These are phyloP conservation scores for Acrocalymma vagum DNA, from an alignment of 2,329 filamentous ascomycete species.

Conservation along the genomic window DNA sequence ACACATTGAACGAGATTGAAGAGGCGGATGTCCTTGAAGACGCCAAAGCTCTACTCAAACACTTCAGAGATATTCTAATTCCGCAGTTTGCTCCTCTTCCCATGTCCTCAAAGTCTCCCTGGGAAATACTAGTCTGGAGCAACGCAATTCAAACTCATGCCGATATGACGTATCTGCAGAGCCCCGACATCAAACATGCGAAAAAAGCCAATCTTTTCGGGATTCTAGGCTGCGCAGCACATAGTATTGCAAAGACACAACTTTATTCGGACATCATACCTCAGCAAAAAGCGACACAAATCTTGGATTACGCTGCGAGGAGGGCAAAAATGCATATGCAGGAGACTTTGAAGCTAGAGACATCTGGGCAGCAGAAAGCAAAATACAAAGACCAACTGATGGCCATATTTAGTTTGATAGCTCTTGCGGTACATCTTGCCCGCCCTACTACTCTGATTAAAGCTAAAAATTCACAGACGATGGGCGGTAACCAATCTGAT, in stretches of 20 bases:
- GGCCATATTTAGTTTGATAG: slow-evolving; percentile 22
- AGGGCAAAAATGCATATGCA: slow-evolving; percentile 23
- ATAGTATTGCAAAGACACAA: slow-evolving; percentile 8
- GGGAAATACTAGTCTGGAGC: slow-evolving; percentile 22
- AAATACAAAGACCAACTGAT: slow-evolving; percentile 28
- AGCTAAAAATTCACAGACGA: slow-evolving; percentile 12
- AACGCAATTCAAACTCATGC: slow-evolving; percentile 19
- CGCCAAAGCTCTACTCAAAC: slow-evolving; percentile 17
- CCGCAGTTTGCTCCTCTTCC: slow-evolving; percentile 22
- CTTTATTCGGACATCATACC: slow-evolving; percentile 2
- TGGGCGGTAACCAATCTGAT: slow-evolving; percentile 34
- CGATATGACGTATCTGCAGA: slow-evolving; percentile 19
- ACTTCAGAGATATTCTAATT: slow-evolving; percentile 20
- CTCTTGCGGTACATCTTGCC: slow-evolving; percentile 18
- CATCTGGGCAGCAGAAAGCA: slow-evolving; percentile 16
- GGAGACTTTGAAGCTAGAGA: slow-evolving; percentile 18
- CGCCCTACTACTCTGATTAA: neutral
- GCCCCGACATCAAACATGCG: slow-evolving; percentile 18
- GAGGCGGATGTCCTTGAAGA: slow-evolving; percentile 15
- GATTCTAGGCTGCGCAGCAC: slow-evolving; percentile 18
- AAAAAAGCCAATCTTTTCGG: slow-evolving; percentile 20
- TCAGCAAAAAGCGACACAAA: slow-evolving; percentile 6
- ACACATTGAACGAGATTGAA: slow-evolving; percentile 9
- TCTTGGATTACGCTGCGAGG: slow-evolving; percentile 14
- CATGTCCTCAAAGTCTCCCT: slow-evolving; percentile 21